Evolutionary conservation across 306 rosid genomes (phyloP), one percentile per base, ranked within the genome.

Genomic region (Cicer cuneatum): DNA sequence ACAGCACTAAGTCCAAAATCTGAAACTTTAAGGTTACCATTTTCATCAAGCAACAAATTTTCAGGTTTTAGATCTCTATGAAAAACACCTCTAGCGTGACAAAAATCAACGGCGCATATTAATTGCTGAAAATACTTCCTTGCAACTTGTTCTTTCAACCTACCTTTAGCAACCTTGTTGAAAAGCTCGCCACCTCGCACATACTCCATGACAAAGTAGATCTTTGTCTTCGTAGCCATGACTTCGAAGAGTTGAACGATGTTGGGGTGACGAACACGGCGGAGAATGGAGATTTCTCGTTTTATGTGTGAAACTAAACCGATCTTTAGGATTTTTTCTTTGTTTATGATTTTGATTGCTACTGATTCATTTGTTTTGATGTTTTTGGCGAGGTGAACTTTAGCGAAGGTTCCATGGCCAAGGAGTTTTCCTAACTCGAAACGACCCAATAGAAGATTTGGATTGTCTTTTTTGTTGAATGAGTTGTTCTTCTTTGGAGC

Each of bases 61-160:
- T 89, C 90, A 0, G 93, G 93, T 47, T 89, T 86, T 0, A 89
- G 38, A 60, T 89, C 93, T 2, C 93, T 59, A 15, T 89, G 93
- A 70, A 46, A 89, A 0, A 89, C 93, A 0, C 90, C 90, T 10
- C 90, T 79, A 0, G 80, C 80, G 63, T 89, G 93, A 7, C 93
- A 89, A 16, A 86, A 89, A 8, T 29, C 83, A 2, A 89, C 87
- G 2, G 89, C 90, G 0, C 89, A 85, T n/a, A 89, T 37, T 3
- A 86, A 21, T 12, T 89, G 90, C n/a, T 86, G 93, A 60, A 89
- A 89, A 68, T 86, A 89, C 6, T 83, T 86, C 4, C 93, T 57
- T 0, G 89, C 87, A 1, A 19, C 65, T 5, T 84, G 82, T 70
- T 89, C 93, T 15, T 76, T 84, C 12, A 89, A 47, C 38, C 84